phyloP scores from a whole-genome alignment of 257 asterid species.

The Ballota nigra region DNA sequence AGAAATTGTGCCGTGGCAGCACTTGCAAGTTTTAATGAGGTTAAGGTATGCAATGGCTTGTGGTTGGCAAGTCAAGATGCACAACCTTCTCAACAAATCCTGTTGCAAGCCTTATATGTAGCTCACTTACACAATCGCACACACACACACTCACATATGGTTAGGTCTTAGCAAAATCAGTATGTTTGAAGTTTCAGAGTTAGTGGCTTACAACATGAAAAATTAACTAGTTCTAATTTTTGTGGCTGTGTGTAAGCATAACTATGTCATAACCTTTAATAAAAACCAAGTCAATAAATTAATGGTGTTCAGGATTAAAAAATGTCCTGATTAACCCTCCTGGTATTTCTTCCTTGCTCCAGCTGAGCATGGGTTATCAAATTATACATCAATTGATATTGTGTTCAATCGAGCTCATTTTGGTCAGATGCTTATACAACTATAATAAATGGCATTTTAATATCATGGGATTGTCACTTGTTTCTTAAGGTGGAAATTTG shows the following conservation, averaged over 20 bases:
- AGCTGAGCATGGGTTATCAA: slow-evolving; percentile 8
- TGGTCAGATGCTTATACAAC: neutral
- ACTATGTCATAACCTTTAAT: slow-evolving; percentile 5
- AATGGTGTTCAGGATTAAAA: slow-evolving; percentile 2
- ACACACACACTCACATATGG: neutral
- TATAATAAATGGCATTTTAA: neutral
- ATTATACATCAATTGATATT: neutral
- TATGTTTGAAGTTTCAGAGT: neutral
- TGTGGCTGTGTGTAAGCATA: slow-evolving; percentile 1
- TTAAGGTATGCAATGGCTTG: too few relatives aligned
- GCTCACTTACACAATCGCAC: too few relatives aligned
- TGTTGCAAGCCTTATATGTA: too few relatives aligned
- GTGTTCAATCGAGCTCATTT: neutral
- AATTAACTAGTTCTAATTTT: neutral
- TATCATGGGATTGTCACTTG: slow-evolving; percentile 12
- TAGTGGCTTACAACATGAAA: neutral
- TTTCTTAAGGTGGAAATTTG: neutral
- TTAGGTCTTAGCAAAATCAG: neutral
- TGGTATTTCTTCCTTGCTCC: slow-evolving; percentile 8
- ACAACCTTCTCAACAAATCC: too few relatives aligned
- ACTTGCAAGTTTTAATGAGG: too few relatives aligned
- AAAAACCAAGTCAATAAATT: neutral
- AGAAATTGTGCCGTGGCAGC: too few relatives aligned
- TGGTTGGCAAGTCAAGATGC: too few relatives aligned
- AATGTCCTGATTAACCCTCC: neutral